phyloP scores from a whole-genome alignment of 306 rosid species.

The Quercus mongolica region DNA sequence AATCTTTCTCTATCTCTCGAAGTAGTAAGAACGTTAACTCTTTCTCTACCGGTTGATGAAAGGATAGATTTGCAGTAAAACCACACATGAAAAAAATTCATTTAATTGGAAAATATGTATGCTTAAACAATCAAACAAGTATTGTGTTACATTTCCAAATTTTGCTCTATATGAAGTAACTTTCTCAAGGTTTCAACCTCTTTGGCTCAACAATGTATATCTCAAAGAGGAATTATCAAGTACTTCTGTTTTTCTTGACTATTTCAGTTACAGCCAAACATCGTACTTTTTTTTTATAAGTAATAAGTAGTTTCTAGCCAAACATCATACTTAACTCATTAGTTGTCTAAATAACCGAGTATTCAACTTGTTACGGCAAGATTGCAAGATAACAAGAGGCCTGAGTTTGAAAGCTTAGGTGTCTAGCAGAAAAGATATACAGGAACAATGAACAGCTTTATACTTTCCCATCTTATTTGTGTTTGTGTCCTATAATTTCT shows the following conservation, averaged over 20 bases:
- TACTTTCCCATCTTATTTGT: background rate
- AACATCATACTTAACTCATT: background rate
- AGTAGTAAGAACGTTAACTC: no score
- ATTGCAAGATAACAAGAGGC: background rate
- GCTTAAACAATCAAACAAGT: no score
- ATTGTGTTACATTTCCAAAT: background rate
- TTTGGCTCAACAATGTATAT: background rate
- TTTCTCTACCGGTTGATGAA: no score
- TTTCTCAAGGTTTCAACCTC: background rate
- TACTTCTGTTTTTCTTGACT: background rate
- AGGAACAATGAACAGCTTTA: background rate
- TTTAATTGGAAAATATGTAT: no score
- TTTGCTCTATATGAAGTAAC: background rate
- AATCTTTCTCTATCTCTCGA: no score
- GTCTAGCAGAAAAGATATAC: background rate
- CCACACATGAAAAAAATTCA: no score
- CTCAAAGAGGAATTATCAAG: background rate
- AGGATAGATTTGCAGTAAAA: no score
- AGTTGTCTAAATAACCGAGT: background rate
- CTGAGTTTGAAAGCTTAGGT: background rate
- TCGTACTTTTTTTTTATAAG: background rate
- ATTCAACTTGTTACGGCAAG: background rate
- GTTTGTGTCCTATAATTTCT: background rate
- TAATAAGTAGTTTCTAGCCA: background rate
- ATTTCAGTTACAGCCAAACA: background rate